Base-by-base conservation (phyloP, 2,329 filamentous ascomycete species). In the Pseudogymnoascus destructans region DNA sequence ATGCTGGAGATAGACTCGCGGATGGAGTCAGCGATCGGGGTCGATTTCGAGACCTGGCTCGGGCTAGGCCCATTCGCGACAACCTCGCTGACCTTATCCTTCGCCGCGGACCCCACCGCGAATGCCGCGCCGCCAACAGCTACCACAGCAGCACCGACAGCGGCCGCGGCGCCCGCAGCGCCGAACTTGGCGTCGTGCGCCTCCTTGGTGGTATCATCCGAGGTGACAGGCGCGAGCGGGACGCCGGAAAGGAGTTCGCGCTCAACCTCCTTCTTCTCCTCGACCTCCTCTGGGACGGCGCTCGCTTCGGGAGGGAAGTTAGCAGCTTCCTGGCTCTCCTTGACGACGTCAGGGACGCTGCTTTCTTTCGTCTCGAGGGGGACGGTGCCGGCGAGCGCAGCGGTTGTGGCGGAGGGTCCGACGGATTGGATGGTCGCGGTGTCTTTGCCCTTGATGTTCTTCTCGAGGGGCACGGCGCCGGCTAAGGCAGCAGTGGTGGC, bases 211-310 rank as follows among this genome's bases (percentile, higher is more conserved):
- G 75, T 77, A 42, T 78, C 80, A 64, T 81, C 79, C 0, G 81
- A 77, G 8, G 81, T 81, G 9, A 77, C 73, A 42, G 77, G 79
- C 21, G 77, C 79, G 67, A 81, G 76, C 30, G 81, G 76, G 9
- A 89, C 80, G 72, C 84, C 85, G 9, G 77, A 74, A 70, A 85
- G 79, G 57, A 89, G 77, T 73, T 89, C 86, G 38, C 81, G 74
- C 73, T 90, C 86, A 3, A 89, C 77, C 59, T 78, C 75, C 59
- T 79, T 80, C 79, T 90, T 90, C 65, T 87, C 86, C 64, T 77
- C 70, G 6, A 90, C 84, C 66, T 86, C 85, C 40, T 79, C 75
- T 27, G 80, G 73, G 59, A 82, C 75, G 35, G 78, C 84, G 64
- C 83, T 84, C 9, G 87, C 85, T 68, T 89, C 86, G n/a, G 85